Base-by-base conservation (phyloP, 768 basidiomycete species). In the Daedaleopsis sinensis region DNA sequence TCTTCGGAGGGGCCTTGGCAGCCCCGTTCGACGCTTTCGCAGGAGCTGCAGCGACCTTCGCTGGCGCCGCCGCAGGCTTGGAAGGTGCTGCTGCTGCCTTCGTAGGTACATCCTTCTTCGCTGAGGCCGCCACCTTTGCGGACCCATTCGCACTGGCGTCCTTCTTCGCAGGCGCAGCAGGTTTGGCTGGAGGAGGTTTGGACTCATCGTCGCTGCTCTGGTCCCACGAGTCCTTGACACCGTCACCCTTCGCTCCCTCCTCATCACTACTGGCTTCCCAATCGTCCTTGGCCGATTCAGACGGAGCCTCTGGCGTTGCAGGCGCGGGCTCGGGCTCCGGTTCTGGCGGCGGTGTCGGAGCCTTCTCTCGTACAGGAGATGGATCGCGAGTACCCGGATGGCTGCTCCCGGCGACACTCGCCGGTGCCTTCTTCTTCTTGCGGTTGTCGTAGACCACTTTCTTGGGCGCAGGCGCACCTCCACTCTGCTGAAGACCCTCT, bases 401-500 rank as follows among this genome's bases (percentile, higher is more conserved):
- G 54, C 70, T 70, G 39, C 59, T 59, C 12, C 61, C 62, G 1
- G 56, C 62, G 37, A 51, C 64, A 35, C 58, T 62, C 23, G 58
- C 38, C 1, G 67, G 64, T 1, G 59, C 64, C 32, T 64, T 63
- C 69, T 87, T 91, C 81, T 90, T 94, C 80, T 94, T 96, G 69
- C 88, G 87, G 67, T 82, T 89, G 50, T 89, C 87, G 72, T 96
- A 97, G 6, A 88, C 84, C 24, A 92, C 87, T 73, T 90, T 94
- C 77, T 89, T 94, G 42, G 83, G 74, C 16, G 78, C 71, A 23
- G 76, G 77, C 15, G 70, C 77, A 68, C 77, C 72, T 21, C 82
- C 71, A 35, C 76, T 63, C 64, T 90, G 84, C 57, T 93, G 89
- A 19, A 98, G 78, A 62, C 93, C 97, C 68, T 96, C 95, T 61